phyloP scores from a whole-genome alignment of 2,329 filamentous ascomycete genomes.

The Fusarium haematococcum region DNA sequence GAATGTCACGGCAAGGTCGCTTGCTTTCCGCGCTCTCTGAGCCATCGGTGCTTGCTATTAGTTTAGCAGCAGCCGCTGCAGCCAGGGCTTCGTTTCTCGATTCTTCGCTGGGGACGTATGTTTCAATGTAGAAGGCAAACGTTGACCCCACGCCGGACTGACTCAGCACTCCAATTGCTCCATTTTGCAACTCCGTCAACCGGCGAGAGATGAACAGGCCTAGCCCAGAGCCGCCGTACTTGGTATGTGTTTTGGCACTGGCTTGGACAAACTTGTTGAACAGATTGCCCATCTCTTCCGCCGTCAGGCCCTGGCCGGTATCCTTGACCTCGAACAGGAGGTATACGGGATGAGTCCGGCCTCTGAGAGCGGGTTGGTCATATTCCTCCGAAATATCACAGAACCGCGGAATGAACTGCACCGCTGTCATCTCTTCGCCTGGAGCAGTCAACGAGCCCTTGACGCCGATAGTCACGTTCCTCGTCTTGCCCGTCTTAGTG shows the following conservation, averaged over 20 bases:
- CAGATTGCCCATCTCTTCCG: constrained; percentile 77
- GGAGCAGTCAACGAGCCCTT: constrained; percentile 57
- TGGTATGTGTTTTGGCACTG: constrained; percentile 79
- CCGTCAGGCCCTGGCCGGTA: constrained; percentile 78
- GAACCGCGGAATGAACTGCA: constrained; percentile 72
- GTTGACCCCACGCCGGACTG: constrained; percentile 76
- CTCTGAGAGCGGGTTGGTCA: constrained; percentile 48
- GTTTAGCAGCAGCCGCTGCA: constrained; percentile 49
- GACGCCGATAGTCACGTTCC: constrained; percentile 64
- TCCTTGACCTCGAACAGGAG: constrained; percentile 81
- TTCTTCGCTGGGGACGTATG: constrained; percentile 57
- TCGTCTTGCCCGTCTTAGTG: constrained; percentile 71
- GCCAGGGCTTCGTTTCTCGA: constrained; percentile 56
- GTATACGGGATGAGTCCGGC: constrained; percentile 64
- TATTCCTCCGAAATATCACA: constrained; percentile 56
- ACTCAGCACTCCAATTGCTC: constrained; percentile 81
- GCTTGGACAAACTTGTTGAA: constrained; percentile 86
- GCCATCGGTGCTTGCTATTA: constrained; percentile 43
- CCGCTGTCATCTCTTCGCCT: constrained; percentile 56
- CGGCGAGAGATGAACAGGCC: constrained; percentile 84
- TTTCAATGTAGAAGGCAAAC: constrained; percentile 80
- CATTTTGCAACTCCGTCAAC: constrained; percentile 84
- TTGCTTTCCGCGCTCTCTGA: constrained; percentile 30
- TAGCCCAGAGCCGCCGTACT: constrained; percentile 83
- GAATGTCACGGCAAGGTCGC: constrained; percentile 36